Evolutionary conservation across 2,329 filamentous ascomycete species (phyloP).

Genomic region (Neopestalotiopsis sp.): DNA sequence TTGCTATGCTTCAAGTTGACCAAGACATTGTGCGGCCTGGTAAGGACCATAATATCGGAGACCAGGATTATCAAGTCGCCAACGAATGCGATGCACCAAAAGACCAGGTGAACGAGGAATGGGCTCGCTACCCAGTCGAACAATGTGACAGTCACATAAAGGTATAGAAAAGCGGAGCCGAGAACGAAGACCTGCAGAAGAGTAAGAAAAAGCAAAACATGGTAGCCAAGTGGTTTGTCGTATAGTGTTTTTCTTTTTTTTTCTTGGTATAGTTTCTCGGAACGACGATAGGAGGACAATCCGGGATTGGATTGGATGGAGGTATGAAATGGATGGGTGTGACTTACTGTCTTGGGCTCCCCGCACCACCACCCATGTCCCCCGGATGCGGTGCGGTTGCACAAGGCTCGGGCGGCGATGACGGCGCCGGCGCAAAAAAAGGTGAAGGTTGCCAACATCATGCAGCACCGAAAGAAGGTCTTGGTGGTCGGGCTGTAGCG

Average conservation of each 20-base stretch:
- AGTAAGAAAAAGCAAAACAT: not conserved
- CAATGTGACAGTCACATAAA: conserved; percentile 84
- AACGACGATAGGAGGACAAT: not conserved
- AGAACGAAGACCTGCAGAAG: conserved; percentile 77
- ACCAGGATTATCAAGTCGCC: conserved; percentile 76
- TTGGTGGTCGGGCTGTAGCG: conserved; percentile 45
- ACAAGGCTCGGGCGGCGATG: conserved; percentile 76
- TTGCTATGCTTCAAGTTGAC: conserved; percentile 47
- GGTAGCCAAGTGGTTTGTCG: conserved; percentile 6
- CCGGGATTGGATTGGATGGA: conserved; percentile 10
- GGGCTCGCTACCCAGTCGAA: conserved; percentile 84
- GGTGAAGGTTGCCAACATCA: conserved; percentile 71
- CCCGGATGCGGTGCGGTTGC: conserved; percentile 44
- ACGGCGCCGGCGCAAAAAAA: conserved; percentile 77
- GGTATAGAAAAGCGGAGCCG: conserved; percentile 85
- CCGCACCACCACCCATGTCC: conserved; percentile 37
- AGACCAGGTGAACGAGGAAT: conserved; percentile 76
- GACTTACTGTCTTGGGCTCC: conserved; percentile 37
- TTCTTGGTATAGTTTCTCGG: not conserved
- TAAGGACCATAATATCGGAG: conserved; percentile 72
- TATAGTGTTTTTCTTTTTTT: not conserved
- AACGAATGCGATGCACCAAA: conserved; percentile 76
- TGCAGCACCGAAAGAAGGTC: conserved; percentile 74
- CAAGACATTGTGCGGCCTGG: conserved; percentile 68
- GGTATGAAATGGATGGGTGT: conserved; percentile 14